These are phyloP conservation scores for Hymenoscyphus linearis DNA, from an alignment of 2,329 filamentous ascomycete species.

Conservation along the genomic window DNA sequence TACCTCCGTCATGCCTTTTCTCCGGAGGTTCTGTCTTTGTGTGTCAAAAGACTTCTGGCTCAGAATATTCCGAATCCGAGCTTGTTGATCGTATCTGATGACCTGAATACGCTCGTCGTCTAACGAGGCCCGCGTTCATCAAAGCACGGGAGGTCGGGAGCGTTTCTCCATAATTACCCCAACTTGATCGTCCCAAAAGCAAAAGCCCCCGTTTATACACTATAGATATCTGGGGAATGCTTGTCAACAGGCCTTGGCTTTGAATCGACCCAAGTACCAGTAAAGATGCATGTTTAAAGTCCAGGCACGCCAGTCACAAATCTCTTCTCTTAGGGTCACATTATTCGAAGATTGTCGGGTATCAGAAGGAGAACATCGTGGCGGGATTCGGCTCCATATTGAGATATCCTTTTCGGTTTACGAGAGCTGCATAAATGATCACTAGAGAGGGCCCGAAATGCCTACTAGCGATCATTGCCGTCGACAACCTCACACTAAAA, in stretches of 20 bases:
- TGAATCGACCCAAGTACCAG: conserved; percentile 11
- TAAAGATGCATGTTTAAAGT: conserved; percentile 20
- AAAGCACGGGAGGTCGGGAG: conserved; percentile 19
- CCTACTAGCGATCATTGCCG: conserved; percentile 14
- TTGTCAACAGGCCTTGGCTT: conserved; percentile 1
- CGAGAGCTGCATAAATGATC: conserved; percentile 16
- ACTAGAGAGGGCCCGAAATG: conserved; percentile 22
- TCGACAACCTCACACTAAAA: conserved; percentile 4
- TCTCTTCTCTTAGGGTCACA: conserved; percentile 1
- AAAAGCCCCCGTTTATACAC: conserved; percentile 13
- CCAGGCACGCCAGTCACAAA: conserved; percentile 23
- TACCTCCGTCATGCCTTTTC: conserved; percentile 9
- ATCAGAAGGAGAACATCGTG: conserved; percentile 16
- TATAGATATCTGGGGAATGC: conserved; percentile 16
- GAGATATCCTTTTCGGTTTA: conserved; percentile 10
- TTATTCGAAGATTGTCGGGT: conserved; percentile 11
- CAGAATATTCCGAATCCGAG: not conserved
- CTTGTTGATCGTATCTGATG: conserved; percentile 5
- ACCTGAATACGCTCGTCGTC: conserved; percentile 11
- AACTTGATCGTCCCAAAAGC: conserved; percentile 12
- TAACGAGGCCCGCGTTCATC: conserved; percentile 5
- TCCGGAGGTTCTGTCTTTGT: conserved; percentile 3
- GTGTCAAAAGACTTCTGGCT: not conserved
- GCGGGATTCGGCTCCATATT: conserved; percentile 15
- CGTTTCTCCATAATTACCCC: conserved; percentile 16